Evolutionary conservation across 2,329 filamentous ascomycete genomes (phyloP), one percentile per base, ranked within the genome.

Genomic region (Zymoseptoria passerinii): DNA sequence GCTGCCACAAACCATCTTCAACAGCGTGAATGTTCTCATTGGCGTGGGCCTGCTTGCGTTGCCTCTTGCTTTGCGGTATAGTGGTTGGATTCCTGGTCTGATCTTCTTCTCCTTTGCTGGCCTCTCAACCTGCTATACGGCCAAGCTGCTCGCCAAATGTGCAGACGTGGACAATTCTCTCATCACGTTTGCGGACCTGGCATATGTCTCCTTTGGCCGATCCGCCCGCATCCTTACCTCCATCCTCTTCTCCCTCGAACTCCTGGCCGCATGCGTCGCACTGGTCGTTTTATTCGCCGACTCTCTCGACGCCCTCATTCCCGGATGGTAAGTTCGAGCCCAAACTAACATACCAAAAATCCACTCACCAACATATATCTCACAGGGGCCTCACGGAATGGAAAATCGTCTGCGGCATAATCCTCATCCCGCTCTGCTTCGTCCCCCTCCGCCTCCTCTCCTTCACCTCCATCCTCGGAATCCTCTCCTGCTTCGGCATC

Each of bases 271-370:
- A 20, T 95, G 90, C 69, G 92, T 97, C 28, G 92, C 92, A 2
- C 80, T 96, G 3, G 83, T 95, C 29, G 89, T 96, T 19, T 81
- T 96, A n/a, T 97, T 97, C 72, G 89, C 90, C n/a, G 94, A 97
- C 75, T 95, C 89, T 50, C 80, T 97, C 66, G 78, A 89, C 67
- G 82, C 89, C 13, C 76, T 97, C 19, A 83, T 96, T 54, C 89
- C 90, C 0, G 84, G 82, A 0, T 75, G 88, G 62, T 40, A 16
- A 13, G 35, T 35, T 8, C 29, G 29, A 35, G 13, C 9, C 29
- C 29, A 13, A 9, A 10, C 9, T 35, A 6, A 9, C 29, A 13
- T 13, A 13, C 13, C 13, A 13, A 9, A 13, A 13, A n/a, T n/a
- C 29, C 9, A 10, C 29, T 35, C 13, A 13, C 29, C 13, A 13